These are phyloP conservation scores for Prunus salicina DNA, from an alignment of 306 rosid genomes.

Conservation along the genomic window DNA sequence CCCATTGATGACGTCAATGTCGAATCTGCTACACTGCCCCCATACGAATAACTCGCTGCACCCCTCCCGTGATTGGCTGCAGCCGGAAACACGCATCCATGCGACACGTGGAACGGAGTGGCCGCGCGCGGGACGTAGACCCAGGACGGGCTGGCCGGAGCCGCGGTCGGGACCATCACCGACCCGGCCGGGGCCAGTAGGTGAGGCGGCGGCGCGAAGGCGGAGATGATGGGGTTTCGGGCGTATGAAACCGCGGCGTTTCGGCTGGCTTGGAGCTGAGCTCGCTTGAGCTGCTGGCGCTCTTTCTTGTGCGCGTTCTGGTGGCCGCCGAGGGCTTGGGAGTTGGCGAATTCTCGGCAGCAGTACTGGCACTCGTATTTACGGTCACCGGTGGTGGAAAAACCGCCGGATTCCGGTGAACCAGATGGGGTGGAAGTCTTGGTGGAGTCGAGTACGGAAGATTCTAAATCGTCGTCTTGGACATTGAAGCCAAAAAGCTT, in stretches of 20 bases:
- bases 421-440: conserved; percentile 59
- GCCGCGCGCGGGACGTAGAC: conserved; percentile 63
- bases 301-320: conserved; percentile 99
- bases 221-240: conserved; percentile 84
- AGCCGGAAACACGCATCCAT: conserved; percentile 70
- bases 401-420: conserved; percentile 61
- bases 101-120: conserved; percentile 85
- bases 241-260: conserved; percentile 85
- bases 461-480: conserved; percentile 57
- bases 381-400: conserved; percentile 62
- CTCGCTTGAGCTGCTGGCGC: conserved; percentile 85
- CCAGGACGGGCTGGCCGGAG: conserved; percentile 51
- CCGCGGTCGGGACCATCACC: conserved; percentile 41
- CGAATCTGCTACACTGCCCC: conserved; percentile 55
- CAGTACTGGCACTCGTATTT: conserved; percentile 98
- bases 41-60: conserved; percentile 42
- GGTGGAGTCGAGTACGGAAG: conserved; percentile 31
- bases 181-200: conserved; percentile 63
- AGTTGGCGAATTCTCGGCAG: conserved; percentile 86
- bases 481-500: conserved; percentile 88
- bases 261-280: conserved; percentile 78
- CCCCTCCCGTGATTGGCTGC: conserved; percentile 43
- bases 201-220: conserved; percentile 86
- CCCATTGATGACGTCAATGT: conserved; percentile 54
- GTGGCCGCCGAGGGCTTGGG: conserved; percentile 98